These are phyloP conservation scores for Sporothrix protearum DNA, from an alignment of 2,329 filamentous ascomycete species.

Conservation along the genomic window DNA sequence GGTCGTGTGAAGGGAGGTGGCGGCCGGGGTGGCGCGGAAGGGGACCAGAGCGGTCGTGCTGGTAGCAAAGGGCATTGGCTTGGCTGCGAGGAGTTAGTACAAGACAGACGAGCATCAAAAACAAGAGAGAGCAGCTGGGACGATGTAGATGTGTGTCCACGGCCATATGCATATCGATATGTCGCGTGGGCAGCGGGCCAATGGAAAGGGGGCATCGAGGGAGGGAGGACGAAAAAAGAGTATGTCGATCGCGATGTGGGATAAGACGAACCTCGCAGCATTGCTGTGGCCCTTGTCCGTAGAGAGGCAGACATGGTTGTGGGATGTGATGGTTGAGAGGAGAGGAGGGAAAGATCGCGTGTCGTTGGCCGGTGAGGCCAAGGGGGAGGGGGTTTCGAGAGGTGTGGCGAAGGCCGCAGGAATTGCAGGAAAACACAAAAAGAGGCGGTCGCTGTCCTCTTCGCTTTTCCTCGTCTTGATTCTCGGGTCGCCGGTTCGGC, in stretches of 20 bases:
- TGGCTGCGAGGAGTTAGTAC: constrained; percentile 47
- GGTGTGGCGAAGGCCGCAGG: neutral
- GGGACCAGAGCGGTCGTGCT: constrained; percentile 53
- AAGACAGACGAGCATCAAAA: neutral
- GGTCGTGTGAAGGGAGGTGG: constrained; percentile 44
- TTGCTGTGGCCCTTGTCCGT: constrained; percentile 51
- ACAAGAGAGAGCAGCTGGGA: neutral
- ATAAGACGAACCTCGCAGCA: constrained; percentile 47
- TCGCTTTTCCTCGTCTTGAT: neutral
- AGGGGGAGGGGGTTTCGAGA: neutral
- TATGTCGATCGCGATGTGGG: neutral
- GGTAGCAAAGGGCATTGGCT: constrained; percentile 46
- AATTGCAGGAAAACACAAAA: neutral
- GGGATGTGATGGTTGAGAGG: constrained; percentile 1
- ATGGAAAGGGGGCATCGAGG: neutral
- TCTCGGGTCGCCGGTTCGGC: neutral
- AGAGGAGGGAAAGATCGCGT: constrained; percentile 1
- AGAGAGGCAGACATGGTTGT: constrained; percentile 47
- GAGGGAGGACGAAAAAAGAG: neutral
- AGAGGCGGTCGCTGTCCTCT: neutral
- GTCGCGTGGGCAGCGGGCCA: neutral
- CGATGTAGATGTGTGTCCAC: neutral
- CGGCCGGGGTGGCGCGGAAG: constrained; percentile 52
- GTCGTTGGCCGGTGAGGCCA: constrained; percentile 11
- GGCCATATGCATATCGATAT: neutral